Base-by-base conservation (phyloP, 495 filamentous ascomycete species). In the Parmelia sp. region DNA sequence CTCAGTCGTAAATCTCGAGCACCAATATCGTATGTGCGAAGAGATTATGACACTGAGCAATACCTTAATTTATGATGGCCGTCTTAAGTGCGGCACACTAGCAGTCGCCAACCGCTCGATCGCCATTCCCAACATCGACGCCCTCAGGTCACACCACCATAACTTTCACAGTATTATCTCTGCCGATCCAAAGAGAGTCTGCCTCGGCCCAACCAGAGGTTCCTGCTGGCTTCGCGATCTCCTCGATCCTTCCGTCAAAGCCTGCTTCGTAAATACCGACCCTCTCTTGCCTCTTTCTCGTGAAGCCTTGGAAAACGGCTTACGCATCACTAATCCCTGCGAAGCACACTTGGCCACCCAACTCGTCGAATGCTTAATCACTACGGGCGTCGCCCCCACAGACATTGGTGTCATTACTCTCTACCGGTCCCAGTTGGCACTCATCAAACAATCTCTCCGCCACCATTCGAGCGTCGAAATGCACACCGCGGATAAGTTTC, bases 401-500 rank as follows among this genome's bases (percentile, higher is more conserved):
- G 87, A 91, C 51, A 93, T 98, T 57, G 94, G 94, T n/a, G 87
- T 97, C 68, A 96, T 98, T 72, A 96, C 94, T n/a, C 90, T 96
- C 73, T 98, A 98, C 77, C 90, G 93, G 66, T 92, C 90, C 37
- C 94, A 98, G 73, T 87, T 98, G 0, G 79, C 83, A 0, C 72
- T 87, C 17, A 77, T 88, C 19, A 79, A 80, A 56, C 84, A 85
- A 40, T 78, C 74, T 31, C 75, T 86, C 56, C 79, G 82, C 31
- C 78, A 77, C 65, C 67, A 75, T 5, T 75, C 82, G 11, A 83
- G 78, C 1, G 84, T 98, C 17, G 94, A 98, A 74, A 90, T 97
- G 83, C 91, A 97, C 75, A 97, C 94, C 0, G 90, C 94, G 8
- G 94, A 98, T 71, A 90, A 91, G 60, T 98, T 96, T 74, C 94